Base-by-base conservation (phyloP, 2,329 filamentous ascomycete genomes). In the Penicillium frequentans region DNA sequence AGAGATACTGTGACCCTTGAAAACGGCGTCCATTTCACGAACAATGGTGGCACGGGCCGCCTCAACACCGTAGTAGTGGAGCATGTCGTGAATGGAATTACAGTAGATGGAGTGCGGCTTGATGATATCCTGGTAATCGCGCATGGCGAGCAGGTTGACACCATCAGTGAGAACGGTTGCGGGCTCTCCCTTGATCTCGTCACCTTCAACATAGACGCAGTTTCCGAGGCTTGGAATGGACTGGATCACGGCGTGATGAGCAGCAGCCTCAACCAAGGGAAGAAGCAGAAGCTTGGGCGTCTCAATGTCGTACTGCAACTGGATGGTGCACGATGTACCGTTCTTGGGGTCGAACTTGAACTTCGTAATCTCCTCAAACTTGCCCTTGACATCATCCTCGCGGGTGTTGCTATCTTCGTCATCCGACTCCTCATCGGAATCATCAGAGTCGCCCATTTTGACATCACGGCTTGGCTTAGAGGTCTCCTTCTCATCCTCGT, bases 261-360 rank as follows among this genome's bases (percentile, higher is more conserved):
- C 86, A 13, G 90, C 90, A 16, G 87, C 84, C 74, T 98, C 92
- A 54, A 98, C 90, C 56, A 98, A 82, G 68, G 90, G 90, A 57
- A 98, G 86, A 84, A 99, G 95, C 58, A 99, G 85, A 48, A 99
- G 83, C 79, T 99, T 99, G 62, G 93, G 90, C 14, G 89, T 89
- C 44, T 84, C 80, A 43, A 88, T 85, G 61, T 90, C 86, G 72
- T 96, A 97, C 75, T 87, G 91, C 58, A 98, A 84, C 16, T 89
- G 90, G 68, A 98, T 86, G 63, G 88, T 84, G 75, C 91, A 96
- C 80, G 86, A 90, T 42, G 83, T 83, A 62, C 91, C 93, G 19
- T 79, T 79, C 56, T 81, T 81, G 66, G 91, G 86, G 73, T 96
- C 90, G 72, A 93, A 96, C 63, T 84, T 83, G 81, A 97, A 97